Base-by-base conservation (phyloP, 1,139 yeast genomes). In the Casaregolazyma lundiana region DNA sequence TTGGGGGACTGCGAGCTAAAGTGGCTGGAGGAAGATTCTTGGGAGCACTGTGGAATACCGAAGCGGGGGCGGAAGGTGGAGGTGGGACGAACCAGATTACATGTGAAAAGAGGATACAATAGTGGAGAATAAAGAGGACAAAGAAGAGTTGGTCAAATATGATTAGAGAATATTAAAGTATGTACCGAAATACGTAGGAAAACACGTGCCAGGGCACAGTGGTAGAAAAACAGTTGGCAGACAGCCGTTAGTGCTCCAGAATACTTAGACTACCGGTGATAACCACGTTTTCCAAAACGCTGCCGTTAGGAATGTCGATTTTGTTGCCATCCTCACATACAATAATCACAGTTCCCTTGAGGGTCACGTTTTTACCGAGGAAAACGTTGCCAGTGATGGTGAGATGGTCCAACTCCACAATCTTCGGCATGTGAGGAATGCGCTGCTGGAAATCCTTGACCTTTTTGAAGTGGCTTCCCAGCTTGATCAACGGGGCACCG, bases 281-380 rank as follows among this genome's bases (percentile, higher is more conserved):
- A 56, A 92, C 98, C 46, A 90, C 97, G 62, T 92, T 92, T 69
- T 92, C 98, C 61, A 92, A 77, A 48, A 89, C 77, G 21, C 96
- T 78, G 38, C 98, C 98, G 64, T 92, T 90, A 59, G 98, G 98
- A 73, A 92, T 87, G 66, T 92, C 97, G 61, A 92, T 92, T 72
- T 81, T 87, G 66, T 88, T 94, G 54, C 97, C 97, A 63, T 92
- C 98, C 53, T 92, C 90, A 70, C 97, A 90, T 49, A 92, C 98
- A 59, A 92, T 88, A 61, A 92, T 92, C 53, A 92, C 98, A 11
- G 98, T 92, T 54, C 98, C 98, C 76, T 87, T 92, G 64, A 92
- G 78, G 47, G 87, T 83, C 57, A 94, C 95, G 60, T 80, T 81
- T 68, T 87, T 87, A 62, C 98, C 98, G 60, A 92, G 77, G 60